A percentile compares a stretch with the other conserved stretches of the same genome.
phyloP scores from a whole-genome alignment of 805 yeast genomes.

The Candida nonsorbophila region DNA sequence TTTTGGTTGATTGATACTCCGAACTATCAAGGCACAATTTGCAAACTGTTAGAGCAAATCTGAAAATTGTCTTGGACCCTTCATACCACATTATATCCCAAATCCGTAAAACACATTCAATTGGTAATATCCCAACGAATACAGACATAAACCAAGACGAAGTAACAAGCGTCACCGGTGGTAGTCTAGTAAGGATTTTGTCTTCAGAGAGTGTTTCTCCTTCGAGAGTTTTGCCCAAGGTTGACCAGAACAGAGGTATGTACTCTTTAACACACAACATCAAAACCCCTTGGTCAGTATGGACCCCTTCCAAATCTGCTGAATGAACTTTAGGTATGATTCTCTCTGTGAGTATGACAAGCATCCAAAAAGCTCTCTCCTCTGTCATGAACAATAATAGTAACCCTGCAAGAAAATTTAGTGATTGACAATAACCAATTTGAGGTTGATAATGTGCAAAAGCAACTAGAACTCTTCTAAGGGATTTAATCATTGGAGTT shows the following conservation, averaged over 20 bases:
- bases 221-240: constrained; percentile 36
- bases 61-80: constrained; percentile 80
- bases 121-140: constrained; percentile 86
- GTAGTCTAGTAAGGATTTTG: constrained; percentile 65
- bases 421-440: constrained; percentile 93
- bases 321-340: constrained; percentile 91
- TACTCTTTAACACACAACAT: constrained; percentile 83
- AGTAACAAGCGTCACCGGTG: constrained; percentile 89
- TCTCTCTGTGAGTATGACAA: constrained; percentile 80
- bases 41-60: constrained; percentile 75
- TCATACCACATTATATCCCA: constrained; percentile 97
- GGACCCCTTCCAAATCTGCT: constrained; percentile 86
- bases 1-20: constrained; percentile 33
- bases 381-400: constrained; percentile 81
- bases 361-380: constrained; percentile 92
- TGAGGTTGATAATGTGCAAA: constrained; percentile 83
- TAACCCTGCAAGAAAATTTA: constrained; percentile 88
- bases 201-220: constrained; percentile 36
- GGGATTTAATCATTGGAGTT: constrained; percentile 59
- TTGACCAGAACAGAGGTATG: constrained; percentile 73
- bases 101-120: constrained; percentile 79
- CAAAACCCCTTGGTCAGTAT: constrained; percentile 89
- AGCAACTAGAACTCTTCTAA: constrained; percentile 77
- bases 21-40: constrained; percentile 63
- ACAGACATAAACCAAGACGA: constrained; percentile 98